Evolutionary conservation across 2,329 filamentous ascomycete genomes (phyloP), one percentile per base, ranked within the genome.

Genomic region (Ophiocordyceps camponoti-floridani): DNA sequence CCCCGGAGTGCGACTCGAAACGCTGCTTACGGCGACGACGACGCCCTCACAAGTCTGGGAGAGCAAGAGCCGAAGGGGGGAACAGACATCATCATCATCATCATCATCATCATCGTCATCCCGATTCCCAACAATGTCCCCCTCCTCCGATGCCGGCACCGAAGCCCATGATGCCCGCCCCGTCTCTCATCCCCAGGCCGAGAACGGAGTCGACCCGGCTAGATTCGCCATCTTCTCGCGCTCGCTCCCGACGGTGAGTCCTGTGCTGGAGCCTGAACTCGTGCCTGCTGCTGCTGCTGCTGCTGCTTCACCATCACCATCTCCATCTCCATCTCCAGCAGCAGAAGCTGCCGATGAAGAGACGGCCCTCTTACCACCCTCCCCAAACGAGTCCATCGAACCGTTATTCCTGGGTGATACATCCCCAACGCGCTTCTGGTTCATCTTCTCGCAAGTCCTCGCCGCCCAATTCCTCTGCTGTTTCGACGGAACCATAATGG

Each of bases 401-500:
- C 44, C 56, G n/a, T 50, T 49, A 7, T 72, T 59, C 52, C 61
- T 72, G n/a, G 63, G 67, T 48, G 64, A 64, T 48, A 65, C 67
- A 37, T 64, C 70, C 9, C 58, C 57, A 30, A 56, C 62, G 8
- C 65, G 69, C 28, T 83, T 84, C 62, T 77, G 74, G 70, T 55
- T 75, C 48, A 73, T 82, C 46, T 83, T 82, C 54, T 51, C 62
- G 6, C 71, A 72, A 43, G 66, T 82, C 42, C 60, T 81, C 48
- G 55, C 70, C n/a, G 67, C 68, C 4, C 73, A 74, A 53, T 73
- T 79, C 49, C 65, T 78, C 14, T 63, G 66, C 31, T 77, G 69
- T 56, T 88, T 89, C 55, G 84, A 89, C 63, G 72, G 75, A 11
- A 89, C 83, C 4, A 73, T 89, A 51, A 87, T 89, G 82, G 82